These are phyloP conservation scores for Conringia planisiliqua DNA, from an alignment of 345 rosid species.

Conservation along the genomic window DNA sequence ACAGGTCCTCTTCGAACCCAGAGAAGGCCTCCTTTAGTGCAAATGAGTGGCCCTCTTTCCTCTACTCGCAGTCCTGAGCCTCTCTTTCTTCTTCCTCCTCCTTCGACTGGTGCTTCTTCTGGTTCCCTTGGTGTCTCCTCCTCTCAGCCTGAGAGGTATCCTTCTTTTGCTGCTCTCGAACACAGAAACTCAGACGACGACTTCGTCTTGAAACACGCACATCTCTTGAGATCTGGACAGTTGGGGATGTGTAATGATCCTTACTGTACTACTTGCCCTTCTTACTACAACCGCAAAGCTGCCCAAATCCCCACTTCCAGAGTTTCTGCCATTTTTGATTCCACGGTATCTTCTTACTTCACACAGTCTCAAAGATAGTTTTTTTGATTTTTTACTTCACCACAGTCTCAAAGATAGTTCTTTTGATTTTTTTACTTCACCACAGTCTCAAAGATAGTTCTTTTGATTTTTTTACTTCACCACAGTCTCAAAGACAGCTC, in stretches of 20 bases:
- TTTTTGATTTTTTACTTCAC: not conserved
- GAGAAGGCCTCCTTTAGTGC: constrained; percentile 48
- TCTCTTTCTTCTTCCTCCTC: constrained; percentile 22
- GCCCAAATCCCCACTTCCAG: constrained; percentile 36
- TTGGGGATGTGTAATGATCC: constrained; percentile 88
- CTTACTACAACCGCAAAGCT: constrained; percentile 48
- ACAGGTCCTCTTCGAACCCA: constrained; percentile 81
- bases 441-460: not conserved
- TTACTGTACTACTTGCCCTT: constrained; percentile 88
- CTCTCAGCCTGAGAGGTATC: constrained; percentile 39
- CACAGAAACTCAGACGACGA: constrained; percentile 41
- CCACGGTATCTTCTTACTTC: constrained; percentile 32
- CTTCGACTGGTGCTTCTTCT: constrained; percentile 7
- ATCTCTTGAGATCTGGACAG: constrained; percentile 79
- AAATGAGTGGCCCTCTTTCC: constrained; percentile 71
- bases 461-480: not conserved
- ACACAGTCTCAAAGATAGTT: not conserved
- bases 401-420: not conserved
- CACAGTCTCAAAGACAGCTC: not conserved
- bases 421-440: not conserved
- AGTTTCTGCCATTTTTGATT: constrained; percentile 51
- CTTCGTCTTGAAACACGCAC: constrained; percentile 52
- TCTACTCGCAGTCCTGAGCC: constrained; percentile 37
- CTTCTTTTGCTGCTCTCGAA: constrained; percentile 40
- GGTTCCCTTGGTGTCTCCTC: not conserved